These are phyloP conservation scores for Cyberlindnera galapagoensis DNA, from an alignment of 805 yeast genomes.

Conservation along the genomic window DNA sequence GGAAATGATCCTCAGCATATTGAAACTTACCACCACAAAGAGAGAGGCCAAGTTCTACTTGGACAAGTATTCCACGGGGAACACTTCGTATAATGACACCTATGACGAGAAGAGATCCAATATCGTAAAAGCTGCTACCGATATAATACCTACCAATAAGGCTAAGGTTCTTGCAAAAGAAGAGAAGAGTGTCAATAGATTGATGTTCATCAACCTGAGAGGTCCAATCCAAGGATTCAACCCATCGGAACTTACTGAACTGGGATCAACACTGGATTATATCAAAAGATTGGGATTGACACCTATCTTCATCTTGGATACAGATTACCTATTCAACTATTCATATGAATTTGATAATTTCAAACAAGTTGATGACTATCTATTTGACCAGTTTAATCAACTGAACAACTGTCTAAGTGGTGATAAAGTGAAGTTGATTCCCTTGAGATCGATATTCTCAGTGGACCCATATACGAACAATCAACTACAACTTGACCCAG, in stretches of 20 bases:
- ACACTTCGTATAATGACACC: conserved; percentile 25
- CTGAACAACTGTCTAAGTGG: conserved; percentile 7
- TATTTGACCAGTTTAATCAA: conserved; percentile 18
- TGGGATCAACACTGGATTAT: conserved; percentile 18
- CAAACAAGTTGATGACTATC: conserved; percentile 12
- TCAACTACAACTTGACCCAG: conserved; percentile 6
- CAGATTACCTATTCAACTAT: conserved; percentile 17
- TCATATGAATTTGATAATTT: conserved; percentile 13
- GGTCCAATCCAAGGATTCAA: conserved; percentile 18
- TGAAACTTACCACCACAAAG: conserved; percentile 88
- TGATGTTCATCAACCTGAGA: conserved; percentile 24
- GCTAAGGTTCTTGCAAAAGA: too few relatives aligned
- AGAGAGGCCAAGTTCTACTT: conserved; percentile 84
- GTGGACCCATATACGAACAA: conserved; percentile 1
- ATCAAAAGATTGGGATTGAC: conserved; percentile 18
- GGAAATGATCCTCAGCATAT: conserved; percentile 74
- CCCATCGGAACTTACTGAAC: conserved; percentile 8
- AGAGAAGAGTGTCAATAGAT: conserved; percentile 10
- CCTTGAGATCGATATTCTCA: conserved; percentile 14
- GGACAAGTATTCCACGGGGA: conserved; percentile 51
- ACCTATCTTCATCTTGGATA: conserved; percentile 19
- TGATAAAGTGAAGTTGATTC: conserved; percentile 2
- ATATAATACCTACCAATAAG: too few relatives aligned
- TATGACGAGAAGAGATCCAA: too few relatives aligned
- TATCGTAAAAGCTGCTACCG: too few relatives aligned